Evolutionary conservation across 495 filamentous ascomycete genomes (phyloP), one percentile per base, ranked within the genome.

Genomic region (Aspergillus steynii): DNA sequence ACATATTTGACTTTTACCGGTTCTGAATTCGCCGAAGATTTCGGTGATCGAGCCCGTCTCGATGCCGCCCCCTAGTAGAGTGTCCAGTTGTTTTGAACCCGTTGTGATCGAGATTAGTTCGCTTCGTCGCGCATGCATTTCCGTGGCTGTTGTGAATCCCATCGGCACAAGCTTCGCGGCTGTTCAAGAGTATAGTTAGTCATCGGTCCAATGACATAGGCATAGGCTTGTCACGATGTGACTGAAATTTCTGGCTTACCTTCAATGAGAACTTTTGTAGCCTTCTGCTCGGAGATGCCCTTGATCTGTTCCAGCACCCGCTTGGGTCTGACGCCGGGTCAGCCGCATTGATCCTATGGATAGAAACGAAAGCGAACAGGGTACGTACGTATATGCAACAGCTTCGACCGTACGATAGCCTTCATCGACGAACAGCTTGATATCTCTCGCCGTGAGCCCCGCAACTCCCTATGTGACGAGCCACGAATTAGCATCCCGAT

Each of bases 41-140:
- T 99, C 95, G n/a, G 95, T 99, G 47, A 99, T 96, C 14, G 92
- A 96, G 31, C 95, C 95, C 0, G 95, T 99, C 77, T 99, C 95
- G 61, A 99, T 83, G 51, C 95, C 95, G 61, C 95, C 95, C 29
- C 94, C 95, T 8, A 99, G 84, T 27, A 99, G 83, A 48, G 96
- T 99, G 68, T 99, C 95, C 10, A 99, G 83, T 65, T 96, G 90
- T 76, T 99, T 99, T 7, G 94, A 97, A 29, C 95, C 95, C 0
- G 95, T 99, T 10, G 96, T 97, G 62, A 99, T 93, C 4, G 93
- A 98, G 62, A 99, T 99, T 54, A 99, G 83, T 71, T 98, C 95
- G 71, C 91, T 96, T 71, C 95, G 87, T 60, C 95, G 87, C 51
- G 91, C 91, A 68, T 99, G 95, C 96, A 99, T 99, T 77, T 99